phyloP scores from a whole-genome alignment of 2,329 filamentous ascomycete genomes.

The Aulographum hederae region DNA sequence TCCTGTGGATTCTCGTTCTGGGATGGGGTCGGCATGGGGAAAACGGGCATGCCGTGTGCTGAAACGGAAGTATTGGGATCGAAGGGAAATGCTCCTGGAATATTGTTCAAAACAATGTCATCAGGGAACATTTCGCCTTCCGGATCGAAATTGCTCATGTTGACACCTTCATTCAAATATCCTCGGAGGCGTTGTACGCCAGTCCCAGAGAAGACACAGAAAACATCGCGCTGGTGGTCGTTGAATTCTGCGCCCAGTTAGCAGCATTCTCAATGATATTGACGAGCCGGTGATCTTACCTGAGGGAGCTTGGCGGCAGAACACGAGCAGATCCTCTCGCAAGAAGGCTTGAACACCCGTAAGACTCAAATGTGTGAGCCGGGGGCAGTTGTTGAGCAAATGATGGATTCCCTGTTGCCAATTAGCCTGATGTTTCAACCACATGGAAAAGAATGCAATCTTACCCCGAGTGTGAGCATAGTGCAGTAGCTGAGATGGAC shows the following conservation, averaged over 20 bases:
- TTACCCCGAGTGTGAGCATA: constrained; percentile 62
- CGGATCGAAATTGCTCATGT: too few species aligned
- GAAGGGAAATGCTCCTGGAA: too few species aligned
- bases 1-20: too few species aligned
- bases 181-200: constrained; percentile 63
- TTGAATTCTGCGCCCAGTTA: constrained; percentile 55
- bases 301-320: constrained; percentile 68
- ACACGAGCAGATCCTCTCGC: constrained; percentile 63
- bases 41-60: too few species aligned
- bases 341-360: constrained; percentile 89
- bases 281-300: constrained; percentile 36
- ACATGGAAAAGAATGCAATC: constrained; percentile 12
- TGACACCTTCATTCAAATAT: constrained; percentile 45
- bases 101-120: too few species aligned
- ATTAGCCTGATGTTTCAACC: constrained; percentile 11
- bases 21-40: too few species aligned
- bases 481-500: constrained; percentile 95
- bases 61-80: too few species aligned
- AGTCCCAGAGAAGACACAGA: constrained; percentile 88
- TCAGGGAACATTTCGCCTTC: too few species aligned
- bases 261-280: not conserved
- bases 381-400: constrained; percentile 76
- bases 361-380: constrained; percentile 82
- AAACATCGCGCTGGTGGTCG: constrained; percentile 83
- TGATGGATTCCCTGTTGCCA: constrained; percentile 85